Evolutionary conservation across 352 stramenopile genomes (phyloP), one percentile per base, ranked within the genome.

Genomic region (Thraustotheca clavata): DNA sequence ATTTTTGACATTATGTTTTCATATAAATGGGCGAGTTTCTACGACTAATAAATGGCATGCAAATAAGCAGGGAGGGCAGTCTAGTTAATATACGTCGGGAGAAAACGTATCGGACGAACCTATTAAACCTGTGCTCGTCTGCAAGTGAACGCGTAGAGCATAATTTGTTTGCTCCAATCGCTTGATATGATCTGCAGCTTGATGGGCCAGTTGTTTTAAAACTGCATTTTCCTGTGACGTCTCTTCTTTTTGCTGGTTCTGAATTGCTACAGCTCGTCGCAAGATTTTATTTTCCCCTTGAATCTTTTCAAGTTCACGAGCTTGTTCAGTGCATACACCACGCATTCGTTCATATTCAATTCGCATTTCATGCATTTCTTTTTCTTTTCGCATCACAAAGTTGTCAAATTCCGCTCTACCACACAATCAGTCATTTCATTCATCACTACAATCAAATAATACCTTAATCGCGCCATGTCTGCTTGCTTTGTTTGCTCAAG

Each of bases 211-310:
- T 20, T 73, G 69, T 57, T 88, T 90, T 49, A 94, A 77, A 62
- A 86, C 63, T 18, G 68, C 48, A 71, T 91, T 92, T 60, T 94
- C 85, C 16, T 83, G 72, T 67, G 78, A 65, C 11, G 77, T 80
- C 59, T 92, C 85, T 29, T 91, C 83, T 62, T 94, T 94, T 67
- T 92, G 85, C 70, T 92, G 81, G 70, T 79, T 92, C 67, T 94
- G 85, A 72, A 94, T 94, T 48, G 71, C 78, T 57, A 94, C 83
- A 22, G 85, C 85, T 35, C 85, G 83, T 68, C 91, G 90, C 27
- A 94, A 71, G 48, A 94, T 69, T 70, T 82, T 84, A 74, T 91
- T 94, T 67, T 94, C 85, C n/a, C 73, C 69, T 48, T 84, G 69
- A n/a, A 92, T 70, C 27, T 84, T 75, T 60, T 83, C 76, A 18